Percentiles rank a stretch among this genome's conserved stretches.
Conservation (phyloP, 345 rosid genomes). For the Citrus maxima region DNA sequence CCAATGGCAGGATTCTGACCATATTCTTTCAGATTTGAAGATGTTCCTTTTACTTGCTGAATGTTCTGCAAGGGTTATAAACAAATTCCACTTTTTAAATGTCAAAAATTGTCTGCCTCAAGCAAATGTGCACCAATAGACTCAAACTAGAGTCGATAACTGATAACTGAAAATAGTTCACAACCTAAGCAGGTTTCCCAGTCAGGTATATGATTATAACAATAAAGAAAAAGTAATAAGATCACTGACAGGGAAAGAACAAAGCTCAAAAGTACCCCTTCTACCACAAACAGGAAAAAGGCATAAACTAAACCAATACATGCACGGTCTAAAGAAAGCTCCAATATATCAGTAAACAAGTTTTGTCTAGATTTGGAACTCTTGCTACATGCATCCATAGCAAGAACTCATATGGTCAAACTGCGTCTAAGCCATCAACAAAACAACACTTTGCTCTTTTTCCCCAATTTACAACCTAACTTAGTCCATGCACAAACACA, state of each 20-base stretch:
- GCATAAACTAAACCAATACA: neutral
- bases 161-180: slow-evolving; percentile 11
- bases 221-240: neutral
- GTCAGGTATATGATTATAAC: neutral
- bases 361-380: neutral
- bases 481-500: neutral
- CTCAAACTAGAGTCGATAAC: slow-evolving; percentile 6
- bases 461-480: neutral
- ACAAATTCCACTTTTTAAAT: slow-evolving; percentile 9
- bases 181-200: slow-evolving; percentile 2
- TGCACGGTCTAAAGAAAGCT: neutral
- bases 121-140: neutral
- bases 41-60: slow-evolving; percentile 45
- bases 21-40: slow-evolving; percentile 40
- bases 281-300: neutral
- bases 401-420: neutral
- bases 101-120: slow-evolving; percentile 13
- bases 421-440: neutral
- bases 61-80: slow-evolving; percentile 32
- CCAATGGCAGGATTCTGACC: slow-evolving; percentile 40
- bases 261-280: neutral
- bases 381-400: neutral
- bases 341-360: neutral
- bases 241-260: neutral
- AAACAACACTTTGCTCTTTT: neutral